These are phyloP conservation scores for Saccharomycopsis sp. DNA, from an alignment of 805 yeast species.

Conservation along the genomic window DNA sequence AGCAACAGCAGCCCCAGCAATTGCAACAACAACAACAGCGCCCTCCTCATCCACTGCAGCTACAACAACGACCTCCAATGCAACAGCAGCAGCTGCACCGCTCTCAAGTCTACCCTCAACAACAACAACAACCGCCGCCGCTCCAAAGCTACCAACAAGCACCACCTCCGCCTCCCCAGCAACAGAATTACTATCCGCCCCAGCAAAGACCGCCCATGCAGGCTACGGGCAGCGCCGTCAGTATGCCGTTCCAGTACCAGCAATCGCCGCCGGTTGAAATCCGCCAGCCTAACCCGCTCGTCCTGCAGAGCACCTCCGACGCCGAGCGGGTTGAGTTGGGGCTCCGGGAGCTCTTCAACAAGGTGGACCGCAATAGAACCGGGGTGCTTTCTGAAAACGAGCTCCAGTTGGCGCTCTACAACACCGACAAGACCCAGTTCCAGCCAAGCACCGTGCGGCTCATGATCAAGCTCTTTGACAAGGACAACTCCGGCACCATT, in stretches of 20 bases:
- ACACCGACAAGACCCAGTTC: slow-evolving; percentile 53
- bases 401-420: slow-evolving; percentile 48
- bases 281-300: slow-evolving; percentile 18
- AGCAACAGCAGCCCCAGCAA: slow-evolving; percentile 18
- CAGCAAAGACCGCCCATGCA: slow-evolving; percentile 4
- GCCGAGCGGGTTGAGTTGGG: slow-evolving; percentile 33
- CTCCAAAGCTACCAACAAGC: too few relatives aligned
- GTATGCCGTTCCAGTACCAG: slow-evolving; percentile 4
- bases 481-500: slow-evolving; percentile 38
- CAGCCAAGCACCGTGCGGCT: slow-evolving; percentile 50
- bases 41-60: slow-evolving; percentile 13
- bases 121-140: slow-evolving; percentile 18
- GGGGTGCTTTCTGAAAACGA: slow-evolving; percentile 50
- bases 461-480: slow-evolving; percentile 58
- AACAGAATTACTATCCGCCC: slow-evolving; percentile 10
- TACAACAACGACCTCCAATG: too few relatives aligned
- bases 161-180: slow-evolving; percentile 12
- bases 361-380: slow-evolving; percentile 44
- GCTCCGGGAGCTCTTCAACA: slow-evolving; percentile 41
- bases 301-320: slow-evolving; percentile 13
- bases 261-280: slow-evolving; percentile 17
- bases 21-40: slow-evolving; percentile 15
- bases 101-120: slow-evolving; percentile 10
- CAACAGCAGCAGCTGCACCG: slow-evolving; percentile 17
- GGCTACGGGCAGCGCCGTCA: not conserved